Evolutionary conservation across 192 early-diverging fungal genomes (phyloP).

Genomic region (Podochytrium sp.): DNA sequence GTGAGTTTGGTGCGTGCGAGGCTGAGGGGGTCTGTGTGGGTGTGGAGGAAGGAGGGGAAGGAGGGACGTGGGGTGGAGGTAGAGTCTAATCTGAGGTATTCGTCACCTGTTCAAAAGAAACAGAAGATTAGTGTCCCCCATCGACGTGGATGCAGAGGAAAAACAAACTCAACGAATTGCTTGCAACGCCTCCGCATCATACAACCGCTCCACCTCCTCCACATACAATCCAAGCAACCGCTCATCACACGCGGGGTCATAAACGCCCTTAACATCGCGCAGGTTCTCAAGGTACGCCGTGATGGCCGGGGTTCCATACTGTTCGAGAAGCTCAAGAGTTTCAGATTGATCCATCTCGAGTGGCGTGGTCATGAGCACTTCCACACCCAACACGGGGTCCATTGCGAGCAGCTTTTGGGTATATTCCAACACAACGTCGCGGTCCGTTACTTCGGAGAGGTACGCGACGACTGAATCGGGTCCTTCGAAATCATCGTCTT

Average conservation of each 20-base stretch:
- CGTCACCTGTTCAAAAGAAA: slow-evolving; percentile 1
- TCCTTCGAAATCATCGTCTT: neutral
- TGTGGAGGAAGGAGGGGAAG: neutral
- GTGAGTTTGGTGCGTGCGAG: neutral
- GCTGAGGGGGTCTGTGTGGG: neutral
- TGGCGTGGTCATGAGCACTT: slow-evolving; percentile 37
- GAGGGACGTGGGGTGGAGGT: neutral
- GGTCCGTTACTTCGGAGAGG: neutral
- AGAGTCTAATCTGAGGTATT: no score
- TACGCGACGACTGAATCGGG: neutral
- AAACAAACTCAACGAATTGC: slow-evolving; percentile 6
- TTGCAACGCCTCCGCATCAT: neutral
- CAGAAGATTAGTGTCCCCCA: neutral
- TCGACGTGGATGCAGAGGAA: neutral
- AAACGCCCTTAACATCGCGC: neutral
- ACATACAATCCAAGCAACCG: slow-evolving; percentile 5
- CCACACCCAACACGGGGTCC: slow-evolving; percentile 37
- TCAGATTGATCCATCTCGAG: slow-evolving; percentile 10
- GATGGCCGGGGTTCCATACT: slow-evolving; percentile 5
- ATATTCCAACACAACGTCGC: slow-evolving; percentile 29
- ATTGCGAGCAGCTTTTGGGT: slow-evolving; percentile 33
- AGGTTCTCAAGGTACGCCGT: slow-evolving; percentile 36
- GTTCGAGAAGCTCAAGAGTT: slow-evolving; percentile 12
- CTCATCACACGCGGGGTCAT: neutral
- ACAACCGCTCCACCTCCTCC: neutral